phyloP scores from a whole-genome alignment of 2,329 filamentous ascomycete genomes.

The Diaporthe ampelina region DNA sequence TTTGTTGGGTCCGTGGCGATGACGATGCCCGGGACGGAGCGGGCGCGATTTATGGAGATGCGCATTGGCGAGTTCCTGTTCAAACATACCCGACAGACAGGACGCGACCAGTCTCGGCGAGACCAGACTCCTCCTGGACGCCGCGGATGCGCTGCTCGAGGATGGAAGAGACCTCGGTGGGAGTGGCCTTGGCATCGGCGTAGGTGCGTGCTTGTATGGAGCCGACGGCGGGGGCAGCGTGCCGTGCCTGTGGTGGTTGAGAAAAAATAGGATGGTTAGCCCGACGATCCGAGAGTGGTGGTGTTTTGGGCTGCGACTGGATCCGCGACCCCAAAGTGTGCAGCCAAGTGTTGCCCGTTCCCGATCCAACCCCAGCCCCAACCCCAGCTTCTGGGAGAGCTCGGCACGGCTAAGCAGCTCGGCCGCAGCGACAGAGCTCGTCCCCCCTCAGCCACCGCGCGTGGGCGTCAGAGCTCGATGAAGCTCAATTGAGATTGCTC shows the following conservation, averaged over 20 bases:
- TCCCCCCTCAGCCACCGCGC: constrained; percentile 51
- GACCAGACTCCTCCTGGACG: constrained; percentile 95
- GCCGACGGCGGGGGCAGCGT: constrained; percentile 82
- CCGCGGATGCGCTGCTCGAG: constrained; percentile 99
- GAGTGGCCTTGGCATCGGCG: constrained; percentile 94
- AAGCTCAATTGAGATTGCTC: constrained; percentile 57
- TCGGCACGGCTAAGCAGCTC: constrained; percentile 47
- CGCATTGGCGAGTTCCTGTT: background rate
- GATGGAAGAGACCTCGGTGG: constrained; percentile 99
- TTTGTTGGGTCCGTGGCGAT: constrained; percentile 25
- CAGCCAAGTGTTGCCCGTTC: constrained; percentile 30
- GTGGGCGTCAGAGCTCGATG: constrained; percentile 45
- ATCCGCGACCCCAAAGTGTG: constrained; percentile 39
- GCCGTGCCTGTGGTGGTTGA: constrained; percentile 77
- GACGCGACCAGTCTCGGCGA: constrained; percentile 99
- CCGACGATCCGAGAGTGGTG: constrained; percentile 43
- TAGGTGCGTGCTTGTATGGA: constrained; percentile 86
- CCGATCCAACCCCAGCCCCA: constrained; percentile 38
- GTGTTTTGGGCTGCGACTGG: constrained; percentile 8
- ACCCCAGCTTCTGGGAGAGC: constrained; percentile 45
- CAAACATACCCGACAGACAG: constrained; percentile 95
- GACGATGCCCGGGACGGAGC: background rate
- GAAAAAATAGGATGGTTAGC: constrained; percentile 46
- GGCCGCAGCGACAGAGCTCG: constrained; percentile 45
- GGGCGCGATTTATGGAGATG: background rate